Conservation (phyloP, 1,284 basidiomycete species). For the Phylloboletellus chloephorus region DNA sequence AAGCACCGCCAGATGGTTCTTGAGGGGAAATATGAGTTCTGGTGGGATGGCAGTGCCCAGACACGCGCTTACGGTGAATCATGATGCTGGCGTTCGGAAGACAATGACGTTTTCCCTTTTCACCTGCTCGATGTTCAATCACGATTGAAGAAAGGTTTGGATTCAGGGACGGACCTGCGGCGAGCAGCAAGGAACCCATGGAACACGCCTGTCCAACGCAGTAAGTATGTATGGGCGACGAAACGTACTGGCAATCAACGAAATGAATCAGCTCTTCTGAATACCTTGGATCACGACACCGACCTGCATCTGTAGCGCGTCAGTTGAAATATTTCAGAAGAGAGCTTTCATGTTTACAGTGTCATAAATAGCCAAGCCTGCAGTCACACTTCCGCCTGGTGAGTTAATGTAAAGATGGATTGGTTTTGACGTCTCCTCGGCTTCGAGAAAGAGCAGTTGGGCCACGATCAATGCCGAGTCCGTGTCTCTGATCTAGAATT, state of each 20-base stretch:
- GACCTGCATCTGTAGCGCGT: conserved; percentile 66
- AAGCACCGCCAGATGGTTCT: conserved; percentile 94
- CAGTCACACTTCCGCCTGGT: conserved; percentile 89
- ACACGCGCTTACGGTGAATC: conserved; percentile 79
- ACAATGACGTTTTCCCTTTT: conserved; percentile 82
- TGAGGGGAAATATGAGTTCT: conserved; percentile 11
- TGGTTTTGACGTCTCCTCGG: conserved; percentile 86
- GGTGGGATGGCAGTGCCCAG: conserved; percentile 11
- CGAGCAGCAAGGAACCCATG: conserved; percentile 88
- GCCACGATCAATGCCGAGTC: conserved; percentile 83
- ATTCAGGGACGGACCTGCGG: conserved; percentile 51
- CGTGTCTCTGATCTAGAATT: conserved; percentile 70
- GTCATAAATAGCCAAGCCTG: conserved; percentile 92
- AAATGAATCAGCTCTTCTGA: conserved; percentile 15
- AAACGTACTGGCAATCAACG: conserved; percentile 64
- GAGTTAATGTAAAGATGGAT: conserved; percentile 95
- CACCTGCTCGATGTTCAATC: conserved; percentile 40
- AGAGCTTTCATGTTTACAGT: conserved; percentile 50
- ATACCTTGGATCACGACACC: conserved; percentile 14
- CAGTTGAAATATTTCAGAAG: conserved; percentile 15
- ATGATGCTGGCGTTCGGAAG: conserved; percentile 91
- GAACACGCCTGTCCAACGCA: conserved; percentile 89
- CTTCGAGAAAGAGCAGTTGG: conserved; percentile 89
- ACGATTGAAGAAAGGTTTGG: conserved; percentile 10
- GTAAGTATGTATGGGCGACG: conserved; percentile 90